Conservation (phyloP, 1,284 basidiomycete genomes). For the Neotropicomus parvogracilis region DNA sequence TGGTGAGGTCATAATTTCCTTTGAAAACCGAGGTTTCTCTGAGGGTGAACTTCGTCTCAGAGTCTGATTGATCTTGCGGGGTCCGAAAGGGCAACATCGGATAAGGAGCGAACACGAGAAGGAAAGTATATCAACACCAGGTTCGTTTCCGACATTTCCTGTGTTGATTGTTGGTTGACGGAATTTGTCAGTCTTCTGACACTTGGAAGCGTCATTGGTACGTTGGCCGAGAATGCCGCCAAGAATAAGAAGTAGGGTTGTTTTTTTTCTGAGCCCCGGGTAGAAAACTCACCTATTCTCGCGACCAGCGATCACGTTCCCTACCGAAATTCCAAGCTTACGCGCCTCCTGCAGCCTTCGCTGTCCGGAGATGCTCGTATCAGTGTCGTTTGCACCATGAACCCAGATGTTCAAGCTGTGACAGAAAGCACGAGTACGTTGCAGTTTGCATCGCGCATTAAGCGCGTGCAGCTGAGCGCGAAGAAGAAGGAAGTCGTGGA, state of each 20-base stretch:
- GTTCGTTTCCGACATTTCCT: slow-evolving; percentile 33
- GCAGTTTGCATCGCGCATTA: slow-evolving; percentile 85
- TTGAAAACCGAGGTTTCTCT: slow-evolving; percentile 19
- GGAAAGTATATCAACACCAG: slow-evolving; percentile 93
- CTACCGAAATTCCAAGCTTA: slow-evolving; percentile 93
- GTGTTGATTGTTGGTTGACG: not conserved
- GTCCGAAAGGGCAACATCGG: slow-evolving; percentile 91
- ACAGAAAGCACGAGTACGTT: slow-evolving; percentile 82
- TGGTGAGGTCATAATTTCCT: slow-evolving; percentile 46
- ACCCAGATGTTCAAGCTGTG: slow-evolving; percentile 73
- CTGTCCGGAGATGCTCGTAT: slow-evolving; percentile 93
- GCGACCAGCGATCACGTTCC: slow-evolving; percentile 78
- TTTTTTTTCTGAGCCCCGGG: not conserved
- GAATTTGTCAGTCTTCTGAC: slow-evolving; percentile 66
- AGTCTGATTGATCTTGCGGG: slow-evolving; percentile 96
- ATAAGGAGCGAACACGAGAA: slow-evolving; percentile 88
- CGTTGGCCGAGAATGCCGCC: slow-evolving; percentile 80
- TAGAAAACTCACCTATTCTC: slow-evolving; percentile 2
- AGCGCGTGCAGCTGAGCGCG: slow-evolving; percentile 81
- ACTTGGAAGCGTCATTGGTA: slow-evolving; percentile 85
- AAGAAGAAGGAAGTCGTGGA: slow-evolving; percentile 92
- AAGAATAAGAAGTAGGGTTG: slow-evolving; percentile 64
- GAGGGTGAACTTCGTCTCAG: slow-evolving; percentile 34
- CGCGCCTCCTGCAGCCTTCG: slow-evolving; percentile 92
- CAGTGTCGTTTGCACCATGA: slow-evolving; percentile 94